phyloP scores from a whole-genome alignment of 2,329 filamentous ascomycete species.

The Talaromyces albobiverticillius region DNA sequence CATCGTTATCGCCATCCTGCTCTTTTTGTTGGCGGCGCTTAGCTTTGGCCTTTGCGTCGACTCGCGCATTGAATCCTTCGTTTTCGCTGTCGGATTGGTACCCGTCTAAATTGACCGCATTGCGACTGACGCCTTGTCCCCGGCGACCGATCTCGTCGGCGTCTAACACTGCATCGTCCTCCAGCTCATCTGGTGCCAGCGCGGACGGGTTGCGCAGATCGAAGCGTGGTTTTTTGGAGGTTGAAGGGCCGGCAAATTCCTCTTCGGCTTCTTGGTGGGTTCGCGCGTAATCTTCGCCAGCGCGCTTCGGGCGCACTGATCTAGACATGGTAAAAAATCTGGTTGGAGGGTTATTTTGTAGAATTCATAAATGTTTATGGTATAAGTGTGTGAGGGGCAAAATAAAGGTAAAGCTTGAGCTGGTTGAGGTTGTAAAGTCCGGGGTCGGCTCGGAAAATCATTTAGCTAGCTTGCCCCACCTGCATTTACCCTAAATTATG shows the following conservation, averaged over 20 bases:
- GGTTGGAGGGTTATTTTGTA: neutral
- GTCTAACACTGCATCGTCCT: conserved; percentile 74
- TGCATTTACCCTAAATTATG: too few relatives aligned
- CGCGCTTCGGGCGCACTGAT: conserved; percentile 76
- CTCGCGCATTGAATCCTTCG: conserved; percentile 78
- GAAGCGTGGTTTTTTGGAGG: conserved; percentile 79
- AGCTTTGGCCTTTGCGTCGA: conserved; percentile 56
- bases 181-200: conserved; percentile 75
- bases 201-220: conserved; percentile 93
- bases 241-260: conserved; percentile 40
- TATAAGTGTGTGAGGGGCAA: neutral
- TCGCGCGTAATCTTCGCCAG: conserved; percentile 75
- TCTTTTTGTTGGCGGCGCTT: conserved; percentile 25
- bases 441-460: conserved; percentile 42
- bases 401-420: neutral
- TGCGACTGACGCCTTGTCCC: conserved; percentile 74
- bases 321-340: conserved; percentile 55
- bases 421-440: conserved; percentile 18
- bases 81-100: conserved; percentile 94
- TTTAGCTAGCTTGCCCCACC: conserved; percentile 26
- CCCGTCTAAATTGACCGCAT: conserved; percentile 92
- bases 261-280: conserved; percentile 61
- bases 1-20: conserved; percentile 32
- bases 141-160: conserved; percentile 85
- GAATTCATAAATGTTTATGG: neutral